phyloP scores from a whole-genome alignment of 108 stramenopile genomes.

The Fistulifera pelliculosa region DNA sequence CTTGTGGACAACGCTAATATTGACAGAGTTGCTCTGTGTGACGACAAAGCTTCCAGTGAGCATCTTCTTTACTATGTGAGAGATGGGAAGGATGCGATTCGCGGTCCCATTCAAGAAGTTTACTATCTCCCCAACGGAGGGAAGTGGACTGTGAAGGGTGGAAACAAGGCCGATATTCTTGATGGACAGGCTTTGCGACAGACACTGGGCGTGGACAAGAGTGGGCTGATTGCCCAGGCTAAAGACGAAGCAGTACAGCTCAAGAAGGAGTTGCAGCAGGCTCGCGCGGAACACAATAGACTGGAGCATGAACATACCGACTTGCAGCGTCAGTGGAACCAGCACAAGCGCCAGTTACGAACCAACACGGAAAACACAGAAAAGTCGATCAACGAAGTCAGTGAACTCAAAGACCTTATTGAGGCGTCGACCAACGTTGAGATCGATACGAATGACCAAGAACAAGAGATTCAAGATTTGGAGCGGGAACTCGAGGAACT shows the following conservation, averaged over 20 bases:
- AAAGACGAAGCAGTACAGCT: slow-evolving; percentile 36
- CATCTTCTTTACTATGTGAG: slow-evolving; percentile 30
- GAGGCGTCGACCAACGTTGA: slow-evolving; percentile 48
- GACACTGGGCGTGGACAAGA: slow-evolving; percentile 67
- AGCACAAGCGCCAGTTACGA: slow-evolving; percentile 21
- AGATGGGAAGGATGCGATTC: slow-evolving; percentile 36
- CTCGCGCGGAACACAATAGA: slow-evolving; percentile 4
- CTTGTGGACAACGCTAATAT: slow-evolving; percentile 62
- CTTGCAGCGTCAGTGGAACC: slow-evolving; percentile 37
- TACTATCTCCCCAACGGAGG: slow-evolving; percentile 66
- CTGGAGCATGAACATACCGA: slow-evolving; percentile 24
- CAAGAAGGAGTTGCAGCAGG: slow-evolving; percentile 35
- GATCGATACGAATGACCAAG: slow-evolving; percentile 64
- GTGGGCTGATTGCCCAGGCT: slow-evolving; percentile 46
- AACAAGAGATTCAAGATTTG: slow-evolving; percentile 45
- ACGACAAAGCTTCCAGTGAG: slow-evolving; percentile 44
- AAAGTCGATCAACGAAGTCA: slow-evolving; percentile 21
- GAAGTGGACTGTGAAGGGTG: slow-evolving; percentile 51
- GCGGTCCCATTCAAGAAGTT: slow-evolving; percentile 51
- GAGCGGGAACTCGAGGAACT: slow-evolving; percentile 37
- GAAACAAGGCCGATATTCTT: slow-evolving; percentile 26
- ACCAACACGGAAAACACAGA: slow-evolving; percentile 20
- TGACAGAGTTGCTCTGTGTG: slow-evolving; percentile 51
- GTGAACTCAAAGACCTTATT: slow-evolving; percentile 28
- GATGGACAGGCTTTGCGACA: slow-evolving; percentile 38